phyloP scores from a whole-genome alignment of 2,329 filamentous ascomycete genomes.

The Aureobasidium subglaciale region DNA sequence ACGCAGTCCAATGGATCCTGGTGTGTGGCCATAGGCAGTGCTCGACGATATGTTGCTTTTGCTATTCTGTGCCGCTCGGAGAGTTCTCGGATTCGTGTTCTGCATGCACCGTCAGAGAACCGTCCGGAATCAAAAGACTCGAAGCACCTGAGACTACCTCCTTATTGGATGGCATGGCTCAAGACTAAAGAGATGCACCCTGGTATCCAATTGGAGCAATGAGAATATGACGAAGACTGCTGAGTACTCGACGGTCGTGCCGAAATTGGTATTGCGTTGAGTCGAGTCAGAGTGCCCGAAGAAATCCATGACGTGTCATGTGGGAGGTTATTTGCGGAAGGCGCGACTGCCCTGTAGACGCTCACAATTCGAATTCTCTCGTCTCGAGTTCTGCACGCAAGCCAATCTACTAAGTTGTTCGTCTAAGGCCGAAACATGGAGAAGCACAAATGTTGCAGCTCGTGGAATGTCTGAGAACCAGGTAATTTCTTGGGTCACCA shows the following conservation, averaged over 20 bases:
- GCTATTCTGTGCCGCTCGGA: not conserved
- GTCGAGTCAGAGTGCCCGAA: not conserved
- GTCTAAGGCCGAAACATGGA: not conserved
- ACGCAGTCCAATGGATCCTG: not conserved
- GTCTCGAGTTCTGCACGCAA: not conserved
- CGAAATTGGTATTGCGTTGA: not conserved
- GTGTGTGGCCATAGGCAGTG: not conserved
- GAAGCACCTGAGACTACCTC: not conserved
- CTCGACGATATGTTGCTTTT: not conserved
- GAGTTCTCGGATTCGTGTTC: slow-evolving; percentile 2
- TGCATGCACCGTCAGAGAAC: slow-evolving; percentile 1
- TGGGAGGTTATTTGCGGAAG: not conserved
- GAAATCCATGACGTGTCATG: not conserved
- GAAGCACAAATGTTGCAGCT: not conserved
- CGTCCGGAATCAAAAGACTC: too few species aligned
- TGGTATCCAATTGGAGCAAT: not conserved
- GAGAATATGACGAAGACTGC: not conserved
- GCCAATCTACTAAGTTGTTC: not conserved
- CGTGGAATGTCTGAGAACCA: not conserved
- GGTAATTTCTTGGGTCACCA: not conserved
- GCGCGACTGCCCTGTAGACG: not conserved
- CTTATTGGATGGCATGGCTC: slow-evolving; percentile 8
- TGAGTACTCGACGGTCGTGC: not conserved
- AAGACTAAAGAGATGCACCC: not conserved
- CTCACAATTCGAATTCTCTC: not conserved